Conservation (phyloP, 139 green algal genomes). For the Chlamydomonas sp. region DNA sequence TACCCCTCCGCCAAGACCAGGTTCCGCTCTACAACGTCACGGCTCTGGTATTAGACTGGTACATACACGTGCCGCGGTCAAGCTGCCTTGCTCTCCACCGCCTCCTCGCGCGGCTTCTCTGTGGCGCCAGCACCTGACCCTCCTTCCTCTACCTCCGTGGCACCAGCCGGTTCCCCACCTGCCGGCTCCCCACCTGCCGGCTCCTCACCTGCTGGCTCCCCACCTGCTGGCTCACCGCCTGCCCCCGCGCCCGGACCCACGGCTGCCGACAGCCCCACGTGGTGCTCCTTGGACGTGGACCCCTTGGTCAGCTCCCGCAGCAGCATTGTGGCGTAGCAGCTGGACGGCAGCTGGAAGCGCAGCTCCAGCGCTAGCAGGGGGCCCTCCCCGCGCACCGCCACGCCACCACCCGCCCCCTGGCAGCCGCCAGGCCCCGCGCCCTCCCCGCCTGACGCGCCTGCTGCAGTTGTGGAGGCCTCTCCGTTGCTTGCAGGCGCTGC, state of each 20-base stretch:
- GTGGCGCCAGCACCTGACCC: too few relatives aligned
- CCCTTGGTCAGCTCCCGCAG: constrained; percentile 82
- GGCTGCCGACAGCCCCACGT: constrained; percentile 26
- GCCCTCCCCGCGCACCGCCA: neutral
- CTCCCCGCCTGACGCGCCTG: neutral
- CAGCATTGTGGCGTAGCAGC: constrained; percentile 96
- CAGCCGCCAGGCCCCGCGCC: neutral
- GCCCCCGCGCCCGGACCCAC: too few relatives aligned
- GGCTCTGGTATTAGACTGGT: too few relatives aligned
- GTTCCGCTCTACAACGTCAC: too few relatives aligned
- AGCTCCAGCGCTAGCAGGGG: constrained; percentile 74
- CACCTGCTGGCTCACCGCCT: too few relatives aligned
- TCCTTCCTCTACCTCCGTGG: too few relatives aligned
- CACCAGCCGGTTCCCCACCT: too few relatives aligned
- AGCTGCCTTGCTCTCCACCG: neutral
- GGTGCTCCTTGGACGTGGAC: constrained; percentile 52
- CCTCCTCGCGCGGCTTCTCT: neutral
- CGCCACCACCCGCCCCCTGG: neutral
- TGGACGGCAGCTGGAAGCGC: constrained; percentile 83
- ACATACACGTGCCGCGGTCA: too few relatives aligned
- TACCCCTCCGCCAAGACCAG: too few relatives aligned
- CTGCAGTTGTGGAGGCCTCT: neutral
- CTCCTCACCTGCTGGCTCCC: too few relatives aligned
- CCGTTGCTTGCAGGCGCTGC: neutral
- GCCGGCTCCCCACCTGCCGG: too few relatives aligned